These are phyloP conservation scores for Verticillium nubilum DNA, from an alignment of 2,329 filamentous ascomycete species.

Conservation along the genomic window DNA sequence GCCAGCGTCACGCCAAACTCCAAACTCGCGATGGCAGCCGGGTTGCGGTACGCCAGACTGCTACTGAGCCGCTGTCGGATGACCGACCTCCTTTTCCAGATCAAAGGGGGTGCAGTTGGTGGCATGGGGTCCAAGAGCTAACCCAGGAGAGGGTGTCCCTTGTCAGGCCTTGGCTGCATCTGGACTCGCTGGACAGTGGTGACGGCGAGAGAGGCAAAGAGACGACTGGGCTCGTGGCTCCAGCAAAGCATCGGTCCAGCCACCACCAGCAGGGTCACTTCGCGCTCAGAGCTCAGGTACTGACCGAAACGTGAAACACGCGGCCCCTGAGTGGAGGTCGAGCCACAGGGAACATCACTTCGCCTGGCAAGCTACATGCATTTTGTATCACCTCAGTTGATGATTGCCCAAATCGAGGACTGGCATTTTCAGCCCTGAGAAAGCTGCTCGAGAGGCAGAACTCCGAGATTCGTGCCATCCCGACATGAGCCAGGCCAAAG, in stretches of 20 bases:
- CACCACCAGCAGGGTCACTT: conserved; percentile 2
- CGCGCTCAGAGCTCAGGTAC: background rate
- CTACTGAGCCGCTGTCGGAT: background rate
- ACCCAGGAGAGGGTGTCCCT: background rate
- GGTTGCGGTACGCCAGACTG: background rate
- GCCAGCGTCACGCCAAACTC: background rate
- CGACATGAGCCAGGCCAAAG: background rate
- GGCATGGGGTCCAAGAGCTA: background rate
- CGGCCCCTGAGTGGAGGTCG: background rate
- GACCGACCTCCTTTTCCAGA: background rate
- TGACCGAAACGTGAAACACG: conserved; percentile 11
- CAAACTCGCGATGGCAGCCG: background rate
- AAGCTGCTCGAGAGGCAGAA: background rate
- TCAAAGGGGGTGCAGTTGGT: background rate
- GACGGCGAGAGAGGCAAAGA: background rate
- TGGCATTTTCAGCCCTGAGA: background rate
- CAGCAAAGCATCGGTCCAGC: background rate
- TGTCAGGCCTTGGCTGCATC: background rate
- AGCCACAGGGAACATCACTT: background rate
- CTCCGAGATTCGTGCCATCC: background rate
- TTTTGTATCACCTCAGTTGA: no score
- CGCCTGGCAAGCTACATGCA: background rate
- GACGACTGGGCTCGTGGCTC: background rate
- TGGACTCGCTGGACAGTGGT: background rate
- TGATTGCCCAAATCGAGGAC: no score